A percentile compares a stretch with the other conserved stretches of the same genome.
phyloP scores from a whole-genome alignment of 164 flowering plant genomes.

The Tetrastigma voinierianum region DNA sequence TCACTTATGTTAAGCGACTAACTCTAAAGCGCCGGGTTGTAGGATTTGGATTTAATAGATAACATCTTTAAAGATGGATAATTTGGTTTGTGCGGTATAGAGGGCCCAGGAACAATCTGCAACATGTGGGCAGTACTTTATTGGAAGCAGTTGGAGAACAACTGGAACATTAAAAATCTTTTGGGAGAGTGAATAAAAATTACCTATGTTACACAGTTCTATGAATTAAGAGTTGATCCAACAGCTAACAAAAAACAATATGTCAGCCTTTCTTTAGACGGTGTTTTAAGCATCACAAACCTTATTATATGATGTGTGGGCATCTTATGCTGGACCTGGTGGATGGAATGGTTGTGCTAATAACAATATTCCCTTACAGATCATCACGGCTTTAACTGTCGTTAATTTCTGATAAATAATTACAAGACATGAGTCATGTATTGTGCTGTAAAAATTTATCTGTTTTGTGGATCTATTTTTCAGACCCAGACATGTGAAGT shows the following conservation, averaged over 20 bases:
- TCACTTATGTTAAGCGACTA: no score
- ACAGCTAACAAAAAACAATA: no score
- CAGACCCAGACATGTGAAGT: slow-evolving; percentile 26
- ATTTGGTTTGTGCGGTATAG: no score
- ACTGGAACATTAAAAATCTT: slow-evolving; percentile 61
- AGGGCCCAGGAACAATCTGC: slow-evolving; percentile 83
- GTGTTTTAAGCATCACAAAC: slow-evolving; percentile 62
- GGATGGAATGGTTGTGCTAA: slow-evolving; percentile 66
- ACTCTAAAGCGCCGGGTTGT: no score
- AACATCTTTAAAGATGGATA: no score
- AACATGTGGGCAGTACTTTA: slow-evolving; percentile 61
- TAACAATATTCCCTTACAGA: no score
- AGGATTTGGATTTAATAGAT: no score
- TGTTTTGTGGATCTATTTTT: not conserved
- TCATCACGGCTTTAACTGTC: no score
- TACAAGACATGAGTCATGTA: no score
- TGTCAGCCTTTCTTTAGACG: slow-evolving; percentile 5
- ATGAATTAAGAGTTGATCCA: no score
- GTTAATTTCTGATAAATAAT: no score
- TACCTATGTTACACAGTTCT: not conserved
- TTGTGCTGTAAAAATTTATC: no score
- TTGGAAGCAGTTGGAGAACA: slow-evolving; percentile 86
- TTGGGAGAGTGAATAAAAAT: slow-evolving; percentile 59
- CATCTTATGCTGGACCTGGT: slow-evolving; percentile 74
- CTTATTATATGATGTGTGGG: slow-evolving; percentile 67